phyloP scores from a whole-genome alignment of 139 green algal species.

The Ettlia oleoabundans region DNA sequence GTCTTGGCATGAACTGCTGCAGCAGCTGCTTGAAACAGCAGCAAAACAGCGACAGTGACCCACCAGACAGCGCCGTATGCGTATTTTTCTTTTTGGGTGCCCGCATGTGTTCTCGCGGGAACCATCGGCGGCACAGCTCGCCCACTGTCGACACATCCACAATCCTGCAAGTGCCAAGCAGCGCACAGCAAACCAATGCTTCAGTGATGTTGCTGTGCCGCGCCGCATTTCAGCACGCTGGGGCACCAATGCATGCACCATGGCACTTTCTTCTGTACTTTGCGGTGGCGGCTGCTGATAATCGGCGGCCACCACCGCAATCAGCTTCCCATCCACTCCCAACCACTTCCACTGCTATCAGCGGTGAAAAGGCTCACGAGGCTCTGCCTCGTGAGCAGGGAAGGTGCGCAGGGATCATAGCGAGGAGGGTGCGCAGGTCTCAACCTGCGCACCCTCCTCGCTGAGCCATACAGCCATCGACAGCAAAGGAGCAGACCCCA shows the following conservation, averaged over 20 bases:
- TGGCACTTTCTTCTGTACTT: no score
- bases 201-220: neutral
- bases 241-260: no score
- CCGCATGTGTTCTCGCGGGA: constrained; percentile 52
- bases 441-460: neutral
- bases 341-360: no score
- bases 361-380: no score
- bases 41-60: neutral
- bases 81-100: constrained; percentile 68
- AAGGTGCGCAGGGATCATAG: no score
- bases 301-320: no score
- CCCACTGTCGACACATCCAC: constrained; percentile 89
- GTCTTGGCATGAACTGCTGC: no score
- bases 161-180: constrained; percentile 58
- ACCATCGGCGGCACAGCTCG: constrained; percentile 76
- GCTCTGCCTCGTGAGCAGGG: no score
- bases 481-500: neutral
- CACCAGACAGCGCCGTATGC: constrained; percentile 84
- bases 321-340: no score
- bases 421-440: neutral
- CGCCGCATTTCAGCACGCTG: neutral
- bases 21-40: neutral
- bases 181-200: neutral
- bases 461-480: no score
- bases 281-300: no score